Base-by-base conservation (phyloP, 2,329 filamentous ascomycete genomes). In the Verticillium longisporum region DNA sequence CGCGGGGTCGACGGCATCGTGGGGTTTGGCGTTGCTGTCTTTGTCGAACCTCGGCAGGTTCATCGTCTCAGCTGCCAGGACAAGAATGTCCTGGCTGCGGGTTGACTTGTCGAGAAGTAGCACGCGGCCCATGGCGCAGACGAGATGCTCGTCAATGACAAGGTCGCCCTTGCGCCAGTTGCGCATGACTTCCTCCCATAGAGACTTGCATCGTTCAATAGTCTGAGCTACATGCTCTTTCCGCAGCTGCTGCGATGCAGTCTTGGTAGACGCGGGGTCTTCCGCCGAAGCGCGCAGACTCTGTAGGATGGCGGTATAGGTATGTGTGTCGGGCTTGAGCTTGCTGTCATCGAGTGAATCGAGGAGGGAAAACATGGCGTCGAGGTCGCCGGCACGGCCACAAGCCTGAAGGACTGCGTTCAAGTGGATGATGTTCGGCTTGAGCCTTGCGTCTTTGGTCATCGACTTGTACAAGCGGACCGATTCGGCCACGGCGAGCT, bases 331-430 rank as follows among this genome's bases (percentile, higher is more conserved):
- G 84, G 83, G 0, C 81, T 56, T 15, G 37, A 59, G 57, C 45
- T 59, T 53, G 0, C 86, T 76, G 14, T 87, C 82, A 15, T 92
- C 88, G 61, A 94, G 82, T 36, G 87, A 86, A n/a, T 85, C 82
- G 54, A 88, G 85, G 65, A 97, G 82, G 60, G 83, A 83, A 80
- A 95, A 96, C 66, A 98, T 77, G 15, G 88, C 84, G 66, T 97
- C 92, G 73, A 96, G 81, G 70, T 97, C 88, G 13, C 80, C 73
- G 4, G 90, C 88, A 61, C 85, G 82, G 56, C 88, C 84, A 72
- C 93, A 98, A 9, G 95, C 89, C 62, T 88, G 86, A 55, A 99
- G 78, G n/a, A 92, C 85, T 10, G 93, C 91, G 71, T 99, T 99
- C 64, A 91, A 86, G 70, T 98, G 95, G 61, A 91, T 89, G 38